Evolutionary conservation across 225 moss, liverwort and hornwort species (phyloP).

Genomic region (Sphagnum contortum): DNA sequence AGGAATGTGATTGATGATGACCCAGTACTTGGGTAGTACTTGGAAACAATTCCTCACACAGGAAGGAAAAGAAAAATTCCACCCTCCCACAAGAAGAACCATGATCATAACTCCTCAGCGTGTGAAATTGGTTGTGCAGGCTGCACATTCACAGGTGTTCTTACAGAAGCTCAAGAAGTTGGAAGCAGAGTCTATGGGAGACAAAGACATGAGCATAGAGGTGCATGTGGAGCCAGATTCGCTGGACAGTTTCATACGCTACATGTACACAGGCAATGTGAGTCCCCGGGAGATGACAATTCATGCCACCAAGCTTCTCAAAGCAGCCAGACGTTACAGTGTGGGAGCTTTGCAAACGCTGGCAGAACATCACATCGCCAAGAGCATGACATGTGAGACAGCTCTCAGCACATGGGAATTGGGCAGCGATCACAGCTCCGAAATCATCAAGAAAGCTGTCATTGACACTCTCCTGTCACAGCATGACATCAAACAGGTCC

Average conservation of each 20-base stretch:
- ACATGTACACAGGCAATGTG: conserved; percentile 64
- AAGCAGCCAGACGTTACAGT: conserved; percentile 67
- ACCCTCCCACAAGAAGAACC: too few species aligned
- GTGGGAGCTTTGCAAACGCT: conserved; percentile 49
- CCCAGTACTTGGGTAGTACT: too few species aligned
- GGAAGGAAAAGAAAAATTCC: too few species aligned
- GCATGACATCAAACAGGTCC: conserved; percentile 61
- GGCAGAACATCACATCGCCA: conserved; percentile 56
- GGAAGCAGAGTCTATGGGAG: conserved; percentile 33
- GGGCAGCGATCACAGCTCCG: conserved; percentile 67
- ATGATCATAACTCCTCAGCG: too few species aligned
- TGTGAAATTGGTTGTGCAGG: conserved; percentile 23
- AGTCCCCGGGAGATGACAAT: conserved; percentile 63
- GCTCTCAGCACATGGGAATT: conserved; percentile 79
- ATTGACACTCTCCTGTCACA: conserved; percentile 32
- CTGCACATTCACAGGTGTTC: conserved; percentile 66
- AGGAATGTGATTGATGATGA: too few species aligned
- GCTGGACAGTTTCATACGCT: conserved; percentile 58
- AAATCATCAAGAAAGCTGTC: conserved; percentile 70
- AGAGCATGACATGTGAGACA: conserved; percentile 55
- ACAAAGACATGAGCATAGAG: conserved; percentile 50
- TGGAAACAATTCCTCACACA: too few species aligned
- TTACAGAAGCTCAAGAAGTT: conserved; percentile 63
- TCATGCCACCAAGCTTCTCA: conserved; percentile 52
- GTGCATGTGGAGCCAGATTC: conserved; percentile 62